phyloP scores from a whole-genome alignment of 139 green algal species.

The Chlorella sp. region DNA sequence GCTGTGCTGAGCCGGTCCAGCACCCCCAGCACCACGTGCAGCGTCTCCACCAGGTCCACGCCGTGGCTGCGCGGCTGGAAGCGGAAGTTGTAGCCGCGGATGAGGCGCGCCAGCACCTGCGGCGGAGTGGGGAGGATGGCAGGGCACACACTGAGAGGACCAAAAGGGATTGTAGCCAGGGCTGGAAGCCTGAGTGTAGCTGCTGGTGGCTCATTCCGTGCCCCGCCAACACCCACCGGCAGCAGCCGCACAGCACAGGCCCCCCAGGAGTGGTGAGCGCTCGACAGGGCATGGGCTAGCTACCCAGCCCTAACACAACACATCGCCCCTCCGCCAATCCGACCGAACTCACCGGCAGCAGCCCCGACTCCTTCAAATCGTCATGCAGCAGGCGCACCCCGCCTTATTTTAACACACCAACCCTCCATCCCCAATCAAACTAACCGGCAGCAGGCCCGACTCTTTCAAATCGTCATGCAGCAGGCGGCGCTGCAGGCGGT shows the following conservation, averaged over 20 bases:
- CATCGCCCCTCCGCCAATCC: too few relatives aligned
- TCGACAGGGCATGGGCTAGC: too few relatives aligned
- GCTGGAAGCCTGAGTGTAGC: neutral
- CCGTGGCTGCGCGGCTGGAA: conserved; percentile 64
- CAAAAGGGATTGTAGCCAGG: neutral
- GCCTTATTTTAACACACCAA: too few relatives aligned
- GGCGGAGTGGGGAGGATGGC: neutral
- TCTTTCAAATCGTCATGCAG: conserved; percentile 78
- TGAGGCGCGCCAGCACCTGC: conserved; percentile 56
- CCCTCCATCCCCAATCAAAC: neutral
- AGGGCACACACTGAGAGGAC: neutral
- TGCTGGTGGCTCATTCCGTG: neutral
- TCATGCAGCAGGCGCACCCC: conserved; percentile 66
- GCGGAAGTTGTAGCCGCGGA: conserved; percentile 64
- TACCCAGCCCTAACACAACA: too few relatives aligned
- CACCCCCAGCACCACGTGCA: conserved; percentile 72
- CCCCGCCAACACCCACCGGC: too few relatives aligned
- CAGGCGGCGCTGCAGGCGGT: conserved; percentile 77
- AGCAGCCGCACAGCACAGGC: too few relatives aligned
- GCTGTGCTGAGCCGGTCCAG: conserved; percentile 60
- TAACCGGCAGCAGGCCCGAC: conserved; percentile 74
- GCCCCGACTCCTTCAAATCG: conserved; percentile 69
- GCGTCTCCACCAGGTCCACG: conserved; percentile 62
- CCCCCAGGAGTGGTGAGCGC: too few relatives aligned
- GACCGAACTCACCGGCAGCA: conserved; percentile 71